Conservation (phyloP, 1,139 yeast genomes). For the Magnusiomyces suaveolens region DNA sequence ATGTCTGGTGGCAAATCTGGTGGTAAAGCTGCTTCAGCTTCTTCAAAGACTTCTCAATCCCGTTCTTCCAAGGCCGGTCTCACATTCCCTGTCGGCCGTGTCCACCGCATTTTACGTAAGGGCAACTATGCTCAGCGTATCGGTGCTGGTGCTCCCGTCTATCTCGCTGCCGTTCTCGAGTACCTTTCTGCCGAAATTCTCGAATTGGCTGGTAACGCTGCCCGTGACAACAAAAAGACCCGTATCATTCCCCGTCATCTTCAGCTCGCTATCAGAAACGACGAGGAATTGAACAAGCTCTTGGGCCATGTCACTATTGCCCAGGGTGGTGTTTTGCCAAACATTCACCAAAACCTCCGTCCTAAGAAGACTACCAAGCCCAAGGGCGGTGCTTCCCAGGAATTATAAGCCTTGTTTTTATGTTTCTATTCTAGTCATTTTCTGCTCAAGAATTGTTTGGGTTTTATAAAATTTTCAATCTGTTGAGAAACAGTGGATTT, state of each 20-base stretch:
- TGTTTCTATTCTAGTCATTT: background rate
- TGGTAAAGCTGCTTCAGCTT: conserved; percentile 83
- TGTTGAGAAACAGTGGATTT: background rate
- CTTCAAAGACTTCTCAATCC: conserved; percentile 91
- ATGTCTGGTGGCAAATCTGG: conserved; percentile 98
- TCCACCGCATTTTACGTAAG: conserved; percentile 91
- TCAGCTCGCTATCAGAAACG: conserved; percentile 97
- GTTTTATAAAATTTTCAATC: background rate
- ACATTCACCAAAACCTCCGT: conserved; percentile 78
- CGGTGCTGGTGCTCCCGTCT: conserved; percentile 97
- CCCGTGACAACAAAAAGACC: conserved; percentile 95
- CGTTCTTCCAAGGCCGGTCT: conserved; percentile 98
- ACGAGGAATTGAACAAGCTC: conserved; percentile 89
- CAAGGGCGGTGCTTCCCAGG: conserved; percentile 13
- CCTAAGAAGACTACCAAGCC: conserved; percentile 16
- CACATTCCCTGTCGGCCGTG: conserved; percentile 99
- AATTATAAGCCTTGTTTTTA: conserved; percentile 7
- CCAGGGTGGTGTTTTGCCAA: conserved; percentile 97
- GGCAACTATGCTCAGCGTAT: conserved; percentile 99
- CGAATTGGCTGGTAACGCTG: conserved; percentile 98
- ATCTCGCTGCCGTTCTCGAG: conserved; percentile 91
- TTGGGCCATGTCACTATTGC: conserved; percentile 92
- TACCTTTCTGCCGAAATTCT: conserved; percentile 94
- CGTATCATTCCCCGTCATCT: conserved; percentile 98
- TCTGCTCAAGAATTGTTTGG: background rate